Base-by-base conservation (phyloP, 2,329 filamentous ascomycete genomes). In the Aspergillus latus region DNA sequence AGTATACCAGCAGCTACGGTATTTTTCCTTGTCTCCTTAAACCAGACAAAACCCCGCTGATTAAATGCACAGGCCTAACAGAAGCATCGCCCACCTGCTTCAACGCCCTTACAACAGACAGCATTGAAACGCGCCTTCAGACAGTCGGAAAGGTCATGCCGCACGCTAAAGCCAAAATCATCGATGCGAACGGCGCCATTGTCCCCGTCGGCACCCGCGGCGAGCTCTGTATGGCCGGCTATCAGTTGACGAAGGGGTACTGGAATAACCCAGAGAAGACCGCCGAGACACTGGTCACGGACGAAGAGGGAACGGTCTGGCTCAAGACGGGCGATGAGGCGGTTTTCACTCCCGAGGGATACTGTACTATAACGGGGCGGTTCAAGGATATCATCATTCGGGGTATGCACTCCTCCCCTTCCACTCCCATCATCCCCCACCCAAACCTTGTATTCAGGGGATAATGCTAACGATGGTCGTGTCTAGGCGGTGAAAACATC, bases 371-470 rank as follows among this genome's bases (percentile, higher is more conserved):
- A 62, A 91, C 88, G 0, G 88, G 88, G 0, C 78, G 88, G 16
- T 89, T 90, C 74, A 91, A 91, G 74, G 88, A 92, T 57, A 90
- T 91, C 36, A 90, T 91, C 56, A 91, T 91, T 58, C 78, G 88
- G 64, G 88, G 85, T 72, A 37, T 7, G 69, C 62, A 15, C 30
- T n/a, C 9, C 26, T 34, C 8, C 30, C 10, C 32, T 13, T 28
- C 15, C 11, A 47, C 7, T 13, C 2, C 13, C 21, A 29, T 29
- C 37, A 39, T 5, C 13, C 16, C 5, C 4, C 34, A 16, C n/a
- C 26, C 13, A 11, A 7, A 10, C 34, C 10, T n/a, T 28, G 28
- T 46, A 10, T 43, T 44, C 7, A 21, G 21, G 21, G 21, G 21
- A 21, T 21, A 21, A 21, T 21, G 21, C 21, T 21, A 3, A 21